phyloP scores from a whole-genome alignment of 2,329 filamentous ascomycete species.

The Aspergillus quadrilineatus region DNA sequence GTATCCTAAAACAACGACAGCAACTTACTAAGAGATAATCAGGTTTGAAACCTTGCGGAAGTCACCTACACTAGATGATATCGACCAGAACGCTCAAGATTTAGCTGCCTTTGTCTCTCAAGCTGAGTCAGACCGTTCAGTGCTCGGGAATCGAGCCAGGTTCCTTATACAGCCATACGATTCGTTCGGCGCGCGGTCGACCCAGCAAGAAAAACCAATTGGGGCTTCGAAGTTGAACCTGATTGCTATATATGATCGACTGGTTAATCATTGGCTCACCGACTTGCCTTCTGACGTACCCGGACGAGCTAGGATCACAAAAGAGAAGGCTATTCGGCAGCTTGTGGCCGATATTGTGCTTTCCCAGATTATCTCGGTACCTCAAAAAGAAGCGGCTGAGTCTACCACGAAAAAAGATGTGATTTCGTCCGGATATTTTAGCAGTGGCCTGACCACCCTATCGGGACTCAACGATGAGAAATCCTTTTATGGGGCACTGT shows the following conservation, averaged over 20 bases:
- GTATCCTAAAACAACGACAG: not conserved
- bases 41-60: slow-evolving; percentile 35
- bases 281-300: slow-evolving; percentile 34
- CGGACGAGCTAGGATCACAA: slow-evolving; percentile 37
- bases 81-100: slow-evolving; percentile 36
- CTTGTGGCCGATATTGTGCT: slow-evolving; percentile 39
- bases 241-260: slow-evolving; percentile 34
- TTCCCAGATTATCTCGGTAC: slow-evolving; percentile 30
- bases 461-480: not conserved
- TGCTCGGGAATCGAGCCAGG: slow-evolving; percentile 10
- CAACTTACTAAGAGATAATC: not conserved
- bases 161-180: slow-evolving; percentile 24
- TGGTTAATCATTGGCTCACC: slow-evolving; percentile 40
- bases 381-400: slow-evolving; percentile 7
- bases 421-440: not conserved
- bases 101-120: slow-evolving; percentile 28
- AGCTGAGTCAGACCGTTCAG: not conserved
- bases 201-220: slow-evolving; percentile 6
- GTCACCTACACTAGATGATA: slow-evolving; percentile 33
- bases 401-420: not conserved
- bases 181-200: slow-evolving; percentile 16
- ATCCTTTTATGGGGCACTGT: not conserved
- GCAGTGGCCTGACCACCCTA: not conserved
- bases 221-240: slow-evolving; percentile 21
- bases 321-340: slow-evolving; percentile 39